Evolutionary conservation across 169 alveolate species (phyloP).

Genomic region (Plasmodium knowlesi): DNA sequence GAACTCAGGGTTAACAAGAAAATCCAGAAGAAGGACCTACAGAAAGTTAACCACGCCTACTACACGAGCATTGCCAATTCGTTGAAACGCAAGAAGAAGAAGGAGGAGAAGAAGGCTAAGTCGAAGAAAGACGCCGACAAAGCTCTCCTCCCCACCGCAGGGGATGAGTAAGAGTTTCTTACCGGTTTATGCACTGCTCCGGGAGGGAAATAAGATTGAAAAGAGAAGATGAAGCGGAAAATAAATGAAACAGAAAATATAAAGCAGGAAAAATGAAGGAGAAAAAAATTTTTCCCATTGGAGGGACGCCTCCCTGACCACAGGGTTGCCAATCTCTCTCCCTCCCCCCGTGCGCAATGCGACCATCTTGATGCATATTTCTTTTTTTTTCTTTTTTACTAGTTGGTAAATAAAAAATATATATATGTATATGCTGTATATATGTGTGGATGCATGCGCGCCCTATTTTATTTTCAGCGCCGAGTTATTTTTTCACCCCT

Average conservation of each 20-base stretch:
- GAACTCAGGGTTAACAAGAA: conserved; percentile 21
- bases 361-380: not conserved
- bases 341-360: not conserved
- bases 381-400: not conserved
- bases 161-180: not conserved
- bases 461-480: not conserved
- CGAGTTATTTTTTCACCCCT: not conserved
- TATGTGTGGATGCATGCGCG: not conserved
- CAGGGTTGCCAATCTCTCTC: not conserved
- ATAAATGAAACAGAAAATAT: not conserved
- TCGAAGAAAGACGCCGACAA: conserved; percentile 27
- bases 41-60: conserved; percentile 42
- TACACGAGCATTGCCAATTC: conserved; percentile 28
- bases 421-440: not conserved
- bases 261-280: not conserved
- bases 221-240: not conserved
- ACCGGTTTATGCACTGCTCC: too few species aligned
- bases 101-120: conserved; percentile 62
- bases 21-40: conserved; percentile 31
- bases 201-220: too few species aligned
- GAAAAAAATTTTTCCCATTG: too few species aligned
- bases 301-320: too few species aligned
- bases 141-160: conserved; percentile 5
- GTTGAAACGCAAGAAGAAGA: conserved; percentile 41
- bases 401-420: not conserved